Evolutionary conservation across 1,284 basidiomycete genomes (phyloP), one percentile per base, ranked within the genome.

Genomic region (Gomphus sp.): DNA sequence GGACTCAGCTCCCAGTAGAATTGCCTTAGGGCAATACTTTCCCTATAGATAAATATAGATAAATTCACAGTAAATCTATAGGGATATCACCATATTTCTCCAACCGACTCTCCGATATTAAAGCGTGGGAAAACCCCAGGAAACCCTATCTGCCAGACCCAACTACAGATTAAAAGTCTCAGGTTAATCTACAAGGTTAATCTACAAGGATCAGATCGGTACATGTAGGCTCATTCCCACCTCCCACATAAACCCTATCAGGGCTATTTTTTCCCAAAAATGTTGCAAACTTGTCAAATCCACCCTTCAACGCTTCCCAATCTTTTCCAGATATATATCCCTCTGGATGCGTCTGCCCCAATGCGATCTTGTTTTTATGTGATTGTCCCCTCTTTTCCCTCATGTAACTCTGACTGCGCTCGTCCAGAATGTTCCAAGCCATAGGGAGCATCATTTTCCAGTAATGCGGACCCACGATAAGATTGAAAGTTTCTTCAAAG

Each of bases 161-260:
- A n/a, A n/a, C n/a, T n/a, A n/a, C n/a, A n/a, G n/a, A n/a, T n/a
- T n/a, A n/a, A n/a, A n/a, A n/a, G n/a, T n/a, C n/a, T n/a, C n/a
- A n/a, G n/a, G n/a, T n/a, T n/a, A n/a, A n/a, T n/a, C n/a, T n/a
- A n/a, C n/a, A n/a, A n/a, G n/a, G n/a, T n/a, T n/a, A n/a, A n/a
- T n/a, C n/a, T n/a, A 84, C 86, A 22, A 88, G 69, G 2, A 83
- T 80, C 66, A 88, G 87, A 64, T 88, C 86, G 0, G 84, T 84
- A 64, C 87, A 86, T 10, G 79, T 80, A 43, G 87, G 74, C 22
- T 85, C 80, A 48, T 75, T 71, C 2, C 85, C 86, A 77, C 81
- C 82, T 25, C 73, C 79, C 28, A 87, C 82, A n/a, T 80, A 82
- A 63, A 85, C 82, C 0, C 84, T 69, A 18, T 77, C 74, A 12